Percentiles rank a stretch among this genome's conserved stretches.
Conservation (phyloP, 768 basidiomycete genomes). For the Calocybe indica region DNA sequence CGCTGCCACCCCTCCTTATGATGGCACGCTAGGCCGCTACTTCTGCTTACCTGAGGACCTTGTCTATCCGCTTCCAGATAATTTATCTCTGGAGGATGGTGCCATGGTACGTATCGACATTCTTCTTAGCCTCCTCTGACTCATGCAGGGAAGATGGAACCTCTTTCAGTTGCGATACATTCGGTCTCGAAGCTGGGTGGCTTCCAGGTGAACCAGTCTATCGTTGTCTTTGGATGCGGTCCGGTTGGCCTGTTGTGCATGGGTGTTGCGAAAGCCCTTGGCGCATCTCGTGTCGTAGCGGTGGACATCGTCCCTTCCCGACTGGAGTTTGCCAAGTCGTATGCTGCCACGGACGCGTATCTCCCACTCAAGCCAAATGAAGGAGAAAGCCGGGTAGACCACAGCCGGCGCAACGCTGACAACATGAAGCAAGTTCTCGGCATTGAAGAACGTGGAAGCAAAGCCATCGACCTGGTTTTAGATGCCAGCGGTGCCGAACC, state of each 20-base stretch:
- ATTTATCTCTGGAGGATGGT: constrained; percentile 87
- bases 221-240: constrained; percentile 85
- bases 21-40: constrained; percentile 85
- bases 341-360: constrained; percentile 77
- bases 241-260: constrained; percentile 87
- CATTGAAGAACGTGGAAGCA: constrained; percentile 64
- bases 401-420: constrained; percentile 66
- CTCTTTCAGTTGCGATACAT: constrained; percentile 88
- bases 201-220: constrained; percentile 67
- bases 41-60: constrained; percentile 85
- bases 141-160: constrained; percentile 66
- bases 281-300: constrained; percentile 78
- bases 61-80: constrained; percentile 76
- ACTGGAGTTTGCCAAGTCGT: constrained; percentile 80
- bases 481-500: constrained; percentile 93
- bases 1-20: constrained; percentile 90
- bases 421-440: constrained; percentile 59
- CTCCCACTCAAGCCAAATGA: constrained; percentile 53
- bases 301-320: constrained; percentile 74
- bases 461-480: constrained; percentile 77
- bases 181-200: constrained; percentile 74
- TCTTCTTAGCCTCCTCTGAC: neutral
- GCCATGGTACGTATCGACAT: constrained; percentile 60
- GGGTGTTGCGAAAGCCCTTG: constrained; percentile 94
- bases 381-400: constrained; percentile 64